Evolutionary conservation across 495 filamentous ascomycete genomes (phyloP), one percentile per base, ranked within the genome.

Genomic region (Symbiotaphrina buchneri): DNA sequence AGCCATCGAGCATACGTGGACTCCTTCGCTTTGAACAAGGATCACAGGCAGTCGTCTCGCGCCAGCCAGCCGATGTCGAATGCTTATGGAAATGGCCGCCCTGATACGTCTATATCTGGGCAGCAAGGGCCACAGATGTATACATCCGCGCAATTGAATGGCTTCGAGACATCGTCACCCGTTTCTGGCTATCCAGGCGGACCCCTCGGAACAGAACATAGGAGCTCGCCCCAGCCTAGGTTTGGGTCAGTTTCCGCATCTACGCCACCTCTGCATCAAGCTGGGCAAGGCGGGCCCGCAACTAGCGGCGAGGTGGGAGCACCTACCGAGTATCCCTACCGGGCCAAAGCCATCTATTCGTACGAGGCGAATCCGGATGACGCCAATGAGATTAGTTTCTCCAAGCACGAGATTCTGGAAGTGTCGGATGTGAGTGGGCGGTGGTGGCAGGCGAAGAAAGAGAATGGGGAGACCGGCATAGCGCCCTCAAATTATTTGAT

Each of bases 331-430:
- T 97, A 97, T 53, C 87, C 85, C 6, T 95, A 95, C 49, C 71
- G 75, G 17, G 87, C 87, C 5, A 94, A 94, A 64, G 87, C 87
- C 25, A 97, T 97, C 47, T 97, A 95, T 57, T 83, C 74, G 39
- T 97, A 97, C 54, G 85, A 95, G 46, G 87, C 87, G 33, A 95
- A 95, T 47, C 87, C 87, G 2, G 84, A 95, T 41, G 87, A 97
- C 44, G 82, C 82, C 27, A 95, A 97, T 49, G 87, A 97, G 52
- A 95, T 97, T 38, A 84, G 77, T 40, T 97, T 97, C 61, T 61
- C 69, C 28, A 95, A 95, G 54, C 80, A 95, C 42, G 87, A 97
- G 52, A 80, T 94, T 33, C 60, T 97, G 26, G 85, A 97, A 49
- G 85, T 97, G 34, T 91, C 79, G 27, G 87, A 97, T 43, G 90